phyloP scores from a whole-genome alignment of 2,329 filamentous ascomycete species.

The Ascosphaera aggregata region DNA sequence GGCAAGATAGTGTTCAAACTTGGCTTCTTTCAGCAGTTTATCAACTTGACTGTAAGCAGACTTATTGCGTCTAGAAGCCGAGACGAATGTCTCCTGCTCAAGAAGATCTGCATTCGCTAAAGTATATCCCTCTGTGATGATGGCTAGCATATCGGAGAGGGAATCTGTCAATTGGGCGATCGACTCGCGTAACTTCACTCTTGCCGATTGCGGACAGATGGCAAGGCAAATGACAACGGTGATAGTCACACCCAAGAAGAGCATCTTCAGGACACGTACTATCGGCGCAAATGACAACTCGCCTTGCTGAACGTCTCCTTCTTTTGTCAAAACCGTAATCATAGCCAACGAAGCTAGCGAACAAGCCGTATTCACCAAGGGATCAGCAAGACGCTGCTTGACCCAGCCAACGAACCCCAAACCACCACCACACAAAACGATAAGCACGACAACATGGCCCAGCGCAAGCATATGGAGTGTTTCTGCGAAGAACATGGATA shows the following conservation, averaged over 20 bases:
- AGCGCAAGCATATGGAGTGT: slow-evolving; percentile 41
- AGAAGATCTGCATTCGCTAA: slow-evolving; percentile 63
- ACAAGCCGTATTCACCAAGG: slow-evolving; percentile 62
- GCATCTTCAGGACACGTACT: slow-evolving; percentile 58
- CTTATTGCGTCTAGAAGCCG: slow-evolving; percentile 39
- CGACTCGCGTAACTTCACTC: slow-evolving; percentile 46
- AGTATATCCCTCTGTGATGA: slow-evolving; percentile 64
- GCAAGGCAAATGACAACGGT: slow-evolving; percentile 54
- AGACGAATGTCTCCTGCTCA: slow-evolving; percentile 38
- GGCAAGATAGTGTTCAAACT: slow-evolving; percentile 65
- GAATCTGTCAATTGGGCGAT: slow-evolving; percentile 51
- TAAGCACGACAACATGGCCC: slow-evolving; percentile 55
- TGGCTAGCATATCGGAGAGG: slow-evolving; percentile 56
- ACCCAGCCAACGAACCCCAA: slow-evolving; percentile 75
- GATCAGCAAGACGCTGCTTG: slow-evolving; percentile 56
- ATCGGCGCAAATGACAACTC: slow-evolving; percentile 67
- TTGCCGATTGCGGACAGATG: slow-evolving; percentile 56
- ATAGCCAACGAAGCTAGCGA: slow-evolving; percentile 73
- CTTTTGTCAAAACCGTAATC: slow-evolving; percentile 77
- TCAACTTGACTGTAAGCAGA: slow-evolving; percentile 45
- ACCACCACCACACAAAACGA: slow-evolving; percentile 67
- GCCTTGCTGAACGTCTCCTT: slow-evolving; percentile 63
- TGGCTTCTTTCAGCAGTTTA: slow-evolving; percentile 61
- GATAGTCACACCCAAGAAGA: slow-evolving; percentile 51
- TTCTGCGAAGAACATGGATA: slow-evolving; percentile 54